These are phyloP conservation scores for Colletotrichum eleusines DNA, from an alignment of 2,329 filamentous ascomycete species.

Conservation along the genomic window DNA sequence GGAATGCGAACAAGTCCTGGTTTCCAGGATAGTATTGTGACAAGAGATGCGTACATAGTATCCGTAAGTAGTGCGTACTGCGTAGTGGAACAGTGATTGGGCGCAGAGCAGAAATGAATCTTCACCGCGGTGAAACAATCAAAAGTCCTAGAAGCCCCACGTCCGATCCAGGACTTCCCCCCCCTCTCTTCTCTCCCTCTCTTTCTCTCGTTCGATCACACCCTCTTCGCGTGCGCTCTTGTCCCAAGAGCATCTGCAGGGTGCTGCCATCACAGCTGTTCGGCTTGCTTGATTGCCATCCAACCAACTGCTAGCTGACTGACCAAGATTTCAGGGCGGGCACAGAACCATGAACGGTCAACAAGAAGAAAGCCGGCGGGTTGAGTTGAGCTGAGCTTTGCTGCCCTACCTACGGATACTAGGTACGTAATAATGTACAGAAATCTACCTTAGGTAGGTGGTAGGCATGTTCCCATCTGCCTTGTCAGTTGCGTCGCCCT, in stretches of 20 bases:
- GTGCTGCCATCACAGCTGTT: conserved; percentile 18
- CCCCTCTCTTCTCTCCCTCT: not conserved
- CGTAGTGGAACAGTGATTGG: conserved; percentile 23
- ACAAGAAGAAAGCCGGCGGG: not conserved
- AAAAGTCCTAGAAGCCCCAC: conserved; percentile 41
- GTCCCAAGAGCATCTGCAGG: conserved; percentile 13
- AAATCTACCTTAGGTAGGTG: not conserved
- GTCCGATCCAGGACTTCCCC: conserved; percentile 28
- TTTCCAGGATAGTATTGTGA: not conserved
- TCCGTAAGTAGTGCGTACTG: not conserved
- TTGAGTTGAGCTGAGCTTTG: not conserved
- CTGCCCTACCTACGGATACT: conserved; percentile 1
- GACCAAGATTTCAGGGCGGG: not conserved
- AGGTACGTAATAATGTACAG: too few relatives aligned
- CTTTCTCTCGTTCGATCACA: not conserved
- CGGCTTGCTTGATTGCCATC: conserved; percentile 10
- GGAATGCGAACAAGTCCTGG: not conserved
- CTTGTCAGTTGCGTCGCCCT: conserved; percentile 1
- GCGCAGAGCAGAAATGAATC: conserved; percentile 31
- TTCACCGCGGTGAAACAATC: conserved; percentile 36
- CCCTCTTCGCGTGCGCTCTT: not conserved
- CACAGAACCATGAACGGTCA: not conserved
- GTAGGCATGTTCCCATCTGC: not conserved
- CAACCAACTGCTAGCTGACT: conserved; percentile 8
- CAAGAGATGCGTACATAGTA: not conserved